Evolutionary conservation across 257 asterid genomes (phyloP), one percentile per base, ranked within the genome.

Genomic region (Nemophila menziesii): DNA sequence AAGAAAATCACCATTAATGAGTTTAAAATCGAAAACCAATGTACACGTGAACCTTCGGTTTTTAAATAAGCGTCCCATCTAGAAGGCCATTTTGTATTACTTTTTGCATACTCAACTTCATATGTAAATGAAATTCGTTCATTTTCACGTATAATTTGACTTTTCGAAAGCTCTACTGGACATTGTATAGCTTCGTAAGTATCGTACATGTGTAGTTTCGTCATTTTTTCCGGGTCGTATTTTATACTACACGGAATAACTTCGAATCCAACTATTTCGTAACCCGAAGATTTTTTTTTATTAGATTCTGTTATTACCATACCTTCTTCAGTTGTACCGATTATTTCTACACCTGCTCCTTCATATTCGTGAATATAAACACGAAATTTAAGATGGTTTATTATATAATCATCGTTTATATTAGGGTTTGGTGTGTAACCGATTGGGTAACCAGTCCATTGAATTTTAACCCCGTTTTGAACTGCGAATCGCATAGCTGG

Each of bases 41-140:
- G 57, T 1, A 51, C 57, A 16, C 57, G 57, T 10, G 36, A 26
- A 20, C 57, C 57, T 39, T 51, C 57, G 48, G 40, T 51, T 48
- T 51, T 51, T 27, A 51, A 33, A 16, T 51, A 51, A 22, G 57
- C 57, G 40, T 51, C 57, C 57, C 57, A 51, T 40, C 57, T 24
- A 23, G 57, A 51, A 39, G 57, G 57, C 57, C 57, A 51, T 51
- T 29, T 51, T 17, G 22, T 16, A 17, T 51, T 18, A 43, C 57
- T 51, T 39, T 51, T 51, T 27, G 24, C 57, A 39, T 39, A 51
- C 4, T 51, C 38, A 22, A 51, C 57, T 40, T 51, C 57, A 51
- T 51, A 51, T 22, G 57, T 51, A 43, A 51, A 51, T 24, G 57
- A 51, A 21, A 51, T 16, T 24, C 57, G 39, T 48, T 51, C 41